These are phyloP conservation scores for Lachnellula willkommii DNA, from an alignment of 2,329 filamentous ascomycete genomes.

Conservation along the genomic window DNA sequence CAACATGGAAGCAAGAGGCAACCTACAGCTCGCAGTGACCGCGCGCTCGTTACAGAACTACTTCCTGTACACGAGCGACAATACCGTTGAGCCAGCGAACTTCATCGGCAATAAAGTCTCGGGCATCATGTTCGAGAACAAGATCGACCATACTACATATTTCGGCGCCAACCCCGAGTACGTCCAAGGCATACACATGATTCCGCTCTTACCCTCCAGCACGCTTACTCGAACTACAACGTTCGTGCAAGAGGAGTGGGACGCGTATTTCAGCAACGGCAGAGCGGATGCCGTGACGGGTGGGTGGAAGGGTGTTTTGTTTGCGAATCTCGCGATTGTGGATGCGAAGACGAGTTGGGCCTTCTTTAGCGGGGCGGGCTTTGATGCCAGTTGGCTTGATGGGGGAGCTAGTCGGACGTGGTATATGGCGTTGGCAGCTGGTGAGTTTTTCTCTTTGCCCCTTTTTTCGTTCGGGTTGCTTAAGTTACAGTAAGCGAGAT, in stretches of 20 bases:
- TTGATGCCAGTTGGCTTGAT: constrained; percentile 67
- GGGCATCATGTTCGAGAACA: constrained; percentile 84
- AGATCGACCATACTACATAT: constrained; percentile 87
- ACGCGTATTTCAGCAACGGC: constrained; percentile 65
- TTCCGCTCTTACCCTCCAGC: constrained; percentile 40
- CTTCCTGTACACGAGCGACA: constrained; percentile 71
- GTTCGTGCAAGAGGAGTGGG: constrained; percentile 82
- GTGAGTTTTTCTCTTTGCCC: constrained; percentile 28
- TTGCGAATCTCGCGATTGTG: constrained; percentile 73
- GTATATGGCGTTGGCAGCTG: constrained; percentile 76
- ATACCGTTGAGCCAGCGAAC: constrained; percentile 64
- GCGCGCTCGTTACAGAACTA: constrained; percentile 69
- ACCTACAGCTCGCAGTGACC: constrained; percentile 77
- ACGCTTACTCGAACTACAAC: constrained; percentile 58
- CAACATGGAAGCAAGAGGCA: constrained; percentile 70
- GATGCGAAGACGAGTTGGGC: constrained; percentile 64
- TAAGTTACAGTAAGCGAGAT: neutral
- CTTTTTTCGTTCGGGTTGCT: neutral
- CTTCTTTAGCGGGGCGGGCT: constrained; percentile 65
- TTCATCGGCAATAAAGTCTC: constrained; percentile 75
- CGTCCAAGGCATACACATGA: constrained; percentile 49
- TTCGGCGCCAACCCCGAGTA: constrained; percentile 71
- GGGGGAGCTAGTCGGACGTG: constrained; percentile 79
- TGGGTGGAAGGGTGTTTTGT: constrained; percentile 83
- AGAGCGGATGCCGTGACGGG: constrained; percentile 60